These are phyloP conservation scores for Boechera stricta DNA, from an alignment of 345 rosid species.

Conservation along the genomic window DNA sequence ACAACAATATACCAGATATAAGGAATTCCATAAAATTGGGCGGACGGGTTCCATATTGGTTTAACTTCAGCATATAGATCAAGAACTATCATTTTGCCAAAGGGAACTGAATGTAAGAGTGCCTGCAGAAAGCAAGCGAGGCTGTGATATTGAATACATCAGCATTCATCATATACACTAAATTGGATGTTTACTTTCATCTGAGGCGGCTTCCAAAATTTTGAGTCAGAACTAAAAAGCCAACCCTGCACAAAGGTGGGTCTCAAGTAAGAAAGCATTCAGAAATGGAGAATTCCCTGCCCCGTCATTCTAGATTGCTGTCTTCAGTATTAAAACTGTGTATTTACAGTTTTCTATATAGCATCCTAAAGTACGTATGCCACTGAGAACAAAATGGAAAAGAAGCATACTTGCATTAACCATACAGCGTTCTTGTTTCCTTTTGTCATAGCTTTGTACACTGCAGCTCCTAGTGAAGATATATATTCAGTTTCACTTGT, in stretches of 20 bases:
- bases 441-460: constrained; percentile 88
- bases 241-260: constrained; percentile 70
- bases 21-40: constrained; percentile 92
- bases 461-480: constrained; percentile 83
- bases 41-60: constrained; percentile 84
- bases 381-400: constrained; percentile 19
- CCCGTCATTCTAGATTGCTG: constrained; percentile 2
- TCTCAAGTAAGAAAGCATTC: constrained; percentile 30
- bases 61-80: constrained; percentile 94
- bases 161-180: constrained; percentile 10
- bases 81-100: constrained; percentile 91
- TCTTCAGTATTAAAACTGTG: background rate
- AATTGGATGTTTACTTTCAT: constrained; percentile 63
- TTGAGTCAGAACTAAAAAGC: constrained; percentile 86
- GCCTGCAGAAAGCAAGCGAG: constrained; percentile 62
- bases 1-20: constrained; percentile 68
- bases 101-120: constrained; percentile 87
- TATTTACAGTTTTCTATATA: background rate
- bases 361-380: background rate
- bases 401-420: constrained; percentile 88
- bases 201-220: constrained; percentile 92
- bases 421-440: constrained; percentile 92
- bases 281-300: background rate
- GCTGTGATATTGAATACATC: background rate
- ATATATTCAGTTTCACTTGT: constrained; percentile 78